Percentiles rank a stretch among this genome's conserved stretches.
These are phyloP conservation scores for Dryadomyces quercivorus DNA, from an alignment of 2,329 filamentous ascomycete species.

Conservation along the genomic window DNA sequence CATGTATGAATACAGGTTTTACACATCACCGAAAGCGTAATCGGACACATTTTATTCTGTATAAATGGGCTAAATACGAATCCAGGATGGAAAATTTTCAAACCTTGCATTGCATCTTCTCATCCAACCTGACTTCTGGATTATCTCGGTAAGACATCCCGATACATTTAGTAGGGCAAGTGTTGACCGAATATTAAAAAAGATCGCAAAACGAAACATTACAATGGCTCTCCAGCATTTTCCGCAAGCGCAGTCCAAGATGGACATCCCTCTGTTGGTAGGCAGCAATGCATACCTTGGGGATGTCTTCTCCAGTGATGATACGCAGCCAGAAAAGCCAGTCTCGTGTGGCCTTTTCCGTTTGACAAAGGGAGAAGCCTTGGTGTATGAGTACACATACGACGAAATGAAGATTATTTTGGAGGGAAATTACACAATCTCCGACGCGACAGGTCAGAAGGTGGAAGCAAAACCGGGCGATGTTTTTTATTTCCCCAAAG, in stretches of 20 bases:
- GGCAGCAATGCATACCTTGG: slow-evolving; percentile 5
- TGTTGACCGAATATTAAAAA: neutral
- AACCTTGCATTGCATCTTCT: neutral
- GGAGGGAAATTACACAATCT: slow-evolving; percentile 6
- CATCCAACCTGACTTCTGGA: neutral
- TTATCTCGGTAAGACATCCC: neutral
- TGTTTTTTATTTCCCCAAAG: slow-evolving; percentile 7
- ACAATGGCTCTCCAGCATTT: slow-evolving; percentile 5
- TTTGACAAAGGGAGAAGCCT: slow-evolving; percentile 3
- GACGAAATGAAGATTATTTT: slow-evolving; percentile 8
- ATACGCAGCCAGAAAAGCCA: neutral
- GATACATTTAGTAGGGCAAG: neutral
- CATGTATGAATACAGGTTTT: neutral
- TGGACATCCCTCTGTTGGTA: slow-evolving; percentile 3
- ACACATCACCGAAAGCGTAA: neutral
- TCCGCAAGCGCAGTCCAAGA: slow-evolving; percentile 5
- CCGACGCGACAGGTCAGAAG: slow-evolving; percentile 2
- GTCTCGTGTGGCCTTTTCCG: slow-evolving; percentile 4
- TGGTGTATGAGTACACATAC: slow-evolving; percentile 7
- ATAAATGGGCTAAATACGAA: neutral
- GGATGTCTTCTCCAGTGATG: slow-evolving; percentile 5
- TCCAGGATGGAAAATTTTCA: neutral
- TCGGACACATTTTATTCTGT: neutral
- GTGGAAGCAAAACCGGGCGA: slow-evolving; percentile 4
- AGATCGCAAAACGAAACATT: no score